A percentile compares a stretch with the other conserved stretches of the same genome.
Conservation (phyloP, 2,329 filamentous ascomycete species). For the Sclerotinia borealis region DNA sequence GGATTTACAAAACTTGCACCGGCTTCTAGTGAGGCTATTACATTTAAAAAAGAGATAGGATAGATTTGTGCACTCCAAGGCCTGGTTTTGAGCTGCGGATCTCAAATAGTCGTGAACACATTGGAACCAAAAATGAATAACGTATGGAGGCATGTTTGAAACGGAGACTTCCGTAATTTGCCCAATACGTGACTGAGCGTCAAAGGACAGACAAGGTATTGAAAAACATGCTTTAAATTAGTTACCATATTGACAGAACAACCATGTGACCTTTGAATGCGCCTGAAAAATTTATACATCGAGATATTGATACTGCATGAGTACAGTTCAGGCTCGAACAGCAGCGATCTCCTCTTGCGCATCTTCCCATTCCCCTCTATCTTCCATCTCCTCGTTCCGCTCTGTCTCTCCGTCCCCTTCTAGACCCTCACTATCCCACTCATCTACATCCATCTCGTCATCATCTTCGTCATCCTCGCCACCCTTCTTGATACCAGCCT, state of each 20-base stretch:
- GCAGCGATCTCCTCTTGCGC: conserved; percentile 32
- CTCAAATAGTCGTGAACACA: neutral
- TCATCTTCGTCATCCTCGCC: conserved; percentile 47
- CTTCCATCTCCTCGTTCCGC: conserved; percentile 32
- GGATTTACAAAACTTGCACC: neutral
- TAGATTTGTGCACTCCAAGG: neutral
- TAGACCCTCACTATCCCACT: conserved; percentile 34
- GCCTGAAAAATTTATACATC: neutral
- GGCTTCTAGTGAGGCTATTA: neutral
- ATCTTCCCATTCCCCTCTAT: conserved; percentile 32
- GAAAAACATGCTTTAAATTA: neutral
- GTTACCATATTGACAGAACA: neutral
- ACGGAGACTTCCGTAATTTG: neutral
- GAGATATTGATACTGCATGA: neutral
- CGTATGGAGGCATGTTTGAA: neutral
- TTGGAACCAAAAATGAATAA: neutral
- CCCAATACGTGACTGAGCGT: neutral
- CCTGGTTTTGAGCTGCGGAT: neutral
- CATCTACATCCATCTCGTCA: conserved; percentile 42
- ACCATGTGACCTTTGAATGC: neutral
- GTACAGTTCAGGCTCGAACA: conserved; percentile 16
- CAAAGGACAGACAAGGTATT: neutral
- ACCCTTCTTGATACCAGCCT: conserved; percentile 39
- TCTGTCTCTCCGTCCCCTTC: conserved; percentile 32
- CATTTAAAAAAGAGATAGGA: neutral